A percentile compares a stretch with the other conserved stretches of the same genome.
Conservation (phyloP, 768 basidiomycete species). For the Panellus pusillus region DNA sequence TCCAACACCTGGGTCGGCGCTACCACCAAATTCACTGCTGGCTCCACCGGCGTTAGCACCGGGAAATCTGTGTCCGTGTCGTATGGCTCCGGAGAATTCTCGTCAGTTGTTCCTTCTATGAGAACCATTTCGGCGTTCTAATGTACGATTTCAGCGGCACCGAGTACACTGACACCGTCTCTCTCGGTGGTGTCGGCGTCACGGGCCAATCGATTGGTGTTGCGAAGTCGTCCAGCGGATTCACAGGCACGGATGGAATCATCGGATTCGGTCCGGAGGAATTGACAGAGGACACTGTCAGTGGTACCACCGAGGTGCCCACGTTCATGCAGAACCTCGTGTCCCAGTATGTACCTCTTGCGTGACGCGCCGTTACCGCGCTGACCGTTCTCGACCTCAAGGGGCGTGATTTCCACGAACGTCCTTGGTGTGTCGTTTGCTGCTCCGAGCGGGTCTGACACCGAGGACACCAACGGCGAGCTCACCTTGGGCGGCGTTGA, state of each 20-base stretch:
- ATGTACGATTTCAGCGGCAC: neutral
- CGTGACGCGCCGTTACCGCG: neutral
- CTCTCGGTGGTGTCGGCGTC: neutral
- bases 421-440: neutral
- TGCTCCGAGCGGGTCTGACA: neutral
- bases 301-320: neutral
- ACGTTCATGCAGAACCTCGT: neutral
- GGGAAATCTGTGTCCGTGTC: neutral
- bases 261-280: slow-evolving; percentile 2
- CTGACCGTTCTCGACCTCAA: neutral
- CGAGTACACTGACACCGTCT: slow-evolving; percentile 2
- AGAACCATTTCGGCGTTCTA: neutral
- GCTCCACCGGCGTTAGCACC: neutral
- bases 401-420: neutral
- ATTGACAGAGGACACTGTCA: slow-evolving; percentile 4
- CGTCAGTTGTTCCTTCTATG: neutral
- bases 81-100: neutral
- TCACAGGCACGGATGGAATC: slow-evolving; percentile 1
- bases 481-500: slow-evolving; percentile 1
- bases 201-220: neutral
- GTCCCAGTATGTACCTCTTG: neutral
- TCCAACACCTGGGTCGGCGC: slow-evolving; percentile 5
- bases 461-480: slow-evolving; percentile 1
- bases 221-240: neutral
- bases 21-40: neutral